Evolutionary conservation across 169 alveolate genomes (phyloP).

Genomic region (Theileria sp.): DNA sequence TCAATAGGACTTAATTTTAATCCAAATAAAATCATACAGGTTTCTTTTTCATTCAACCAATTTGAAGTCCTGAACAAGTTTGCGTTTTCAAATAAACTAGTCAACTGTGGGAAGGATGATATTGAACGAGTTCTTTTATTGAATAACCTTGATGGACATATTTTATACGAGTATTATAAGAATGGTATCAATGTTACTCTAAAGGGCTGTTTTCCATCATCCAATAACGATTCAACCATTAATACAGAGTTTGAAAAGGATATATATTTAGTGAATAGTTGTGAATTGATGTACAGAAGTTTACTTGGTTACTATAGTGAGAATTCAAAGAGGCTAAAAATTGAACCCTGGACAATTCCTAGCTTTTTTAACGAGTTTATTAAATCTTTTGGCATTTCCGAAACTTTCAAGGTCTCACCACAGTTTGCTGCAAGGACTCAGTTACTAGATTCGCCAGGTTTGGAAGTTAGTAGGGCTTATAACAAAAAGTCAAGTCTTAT

Average conservation of each 20-base stretch:
- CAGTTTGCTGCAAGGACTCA: conserved; percentile 64
- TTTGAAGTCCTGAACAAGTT: conserved; percentile 14
- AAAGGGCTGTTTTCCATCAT: not conserved
- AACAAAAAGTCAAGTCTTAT: conserved; percentile 36
- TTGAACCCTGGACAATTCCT: conserved; percentile 64
- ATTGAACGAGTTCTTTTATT: conserved; percentile 20
- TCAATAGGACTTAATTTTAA: conserved; percentile 44
- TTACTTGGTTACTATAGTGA: conserved; percentile 57
- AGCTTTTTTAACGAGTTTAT: conserved; percentile 53
- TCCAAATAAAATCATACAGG: conserved; percentile 44
- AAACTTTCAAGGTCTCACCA: conserved; percentile 41
- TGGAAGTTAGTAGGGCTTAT: conserved; percentile 21
- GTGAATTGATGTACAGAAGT: conserved; percentile 57
- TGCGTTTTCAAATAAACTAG: conserved; percentile 33
- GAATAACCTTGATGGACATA: conserved; percentile 60
- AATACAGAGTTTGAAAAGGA: not conserved
- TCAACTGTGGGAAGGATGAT: conserved; percentile 22
- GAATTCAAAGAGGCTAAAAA: conserved; percentile 44
- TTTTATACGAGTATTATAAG: conserved; percentile 44
- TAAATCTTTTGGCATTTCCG: conserved; percentile 39
- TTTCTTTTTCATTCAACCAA: conserved; percentile 21
- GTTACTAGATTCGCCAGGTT: conserved; percentile 61
- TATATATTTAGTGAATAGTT: conserved; percentile 24
- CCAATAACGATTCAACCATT: not conserved
- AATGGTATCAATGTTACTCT: conserved; percentile 12